Percentiles rank a stretch among this genome's conserved stretches.
These are phyloP conservation scores for Xylaria sp. DNA, from an alignment of 2,329 filamentous ascomycete genomes.

Conservation along the genomic window DNA sequence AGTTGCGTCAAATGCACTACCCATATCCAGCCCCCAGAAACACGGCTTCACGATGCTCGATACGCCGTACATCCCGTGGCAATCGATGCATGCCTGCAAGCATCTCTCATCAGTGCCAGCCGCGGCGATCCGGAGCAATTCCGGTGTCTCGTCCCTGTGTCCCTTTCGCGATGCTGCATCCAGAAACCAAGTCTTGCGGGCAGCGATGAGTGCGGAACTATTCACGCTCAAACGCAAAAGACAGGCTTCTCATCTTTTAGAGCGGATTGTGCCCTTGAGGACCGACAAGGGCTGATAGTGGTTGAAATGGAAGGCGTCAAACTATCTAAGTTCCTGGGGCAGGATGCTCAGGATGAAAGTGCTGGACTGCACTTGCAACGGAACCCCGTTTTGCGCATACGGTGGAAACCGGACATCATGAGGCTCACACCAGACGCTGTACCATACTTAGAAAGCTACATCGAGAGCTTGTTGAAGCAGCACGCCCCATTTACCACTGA, in stretches of 20 bases:
- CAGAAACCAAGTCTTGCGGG: not conserved
- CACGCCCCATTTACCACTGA: not conserved
- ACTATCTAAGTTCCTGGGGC: not conserved
- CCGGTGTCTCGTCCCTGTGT: conserved; percentile 13
- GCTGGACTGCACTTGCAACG: not conserved
- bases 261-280: not conserved
- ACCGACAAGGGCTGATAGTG: not conserved
- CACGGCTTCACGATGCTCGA: not conserved
- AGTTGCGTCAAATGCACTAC: not conserved
- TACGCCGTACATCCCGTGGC: conserved; percentile 27
- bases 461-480: not conserved
- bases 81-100: conserved; percentile 21
- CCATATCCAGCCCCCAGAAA: not conserved
- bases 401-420: conserved; percentile 30
- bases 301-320: conserved; percentile 2
- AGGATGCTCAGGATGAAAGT: not conserved
- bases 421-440: not conserved
- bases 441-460: conserved; percentile 3
- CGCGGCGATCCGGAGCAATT: not conserved
- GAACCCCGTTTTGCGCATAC: conserved; percentile 13
- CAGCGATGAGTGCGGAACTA: not conserved
- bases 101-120: not conserved
- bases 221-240: not conserved
- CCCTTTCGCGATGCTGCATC: conserved; percentile 6
- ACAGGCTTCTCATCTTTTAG: not conserved